These are phyloP conservation scores for Candida arabinofermentans DNA, from an alignment of 805 yeast species.

Conservation along the genomic window DNA sequence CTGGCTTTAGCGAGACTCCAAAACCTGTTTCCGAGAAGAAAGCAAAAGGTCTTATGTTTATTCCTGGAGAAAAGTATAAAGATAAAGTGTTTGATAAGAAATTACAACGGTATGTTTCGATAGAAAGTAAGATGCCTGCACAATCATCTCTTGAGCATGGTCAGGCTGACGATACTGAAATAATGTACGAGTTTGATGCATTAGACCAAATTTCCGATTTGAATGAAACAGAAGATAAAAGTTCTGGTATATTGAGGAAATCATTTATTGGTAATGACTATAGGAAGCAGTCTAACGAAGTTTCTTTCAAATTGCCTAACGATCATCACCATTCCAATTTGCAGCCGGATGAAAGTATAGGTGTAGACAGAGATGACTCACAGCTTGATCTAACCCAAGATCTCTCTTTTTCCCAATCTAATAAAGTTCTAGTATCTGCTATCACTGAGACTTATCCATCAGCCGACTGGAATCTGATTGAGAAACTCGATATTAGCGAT, in stretches of 20 bases:
- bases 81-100: conserved; percentile 28
- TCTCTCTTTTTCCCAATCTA: conserved; percentile 45
- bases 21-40: background rate
- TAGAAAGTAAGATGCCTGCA: conserved; percentile 11
- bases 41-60: conserved; percentile 27
- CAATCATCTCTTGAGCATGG: background rate
- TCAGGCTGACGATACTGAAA: background rate
- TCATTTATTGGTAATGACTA: background rate
- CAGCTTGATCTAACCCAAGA: conserved; percentile 19
- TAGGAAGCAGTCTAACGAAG: background rate
- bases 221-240: conserved; percentile 19
- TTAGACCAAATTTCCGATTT: background rate
- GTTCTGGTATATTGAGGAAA: background rate
- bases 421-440: conserved; percentile 39
- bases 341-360: background rate
- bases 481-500: conserved; percentile 33
- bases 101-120: conserved; percentile 22
- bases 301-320: background rate
- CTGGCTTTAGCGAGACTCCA: background rate
- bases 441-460: conserved; percentile 40
- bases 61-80: conserved; percentile 29
- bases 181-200: background rate
- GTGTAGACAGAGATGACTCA: background rate
- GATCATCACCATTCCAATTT: background rate
- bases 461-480: conserved; percentile 40